phyloP scores from a whole-genome alignment of 108 stramenopile genomes.

The Discostella stelligeroides region DNA sequence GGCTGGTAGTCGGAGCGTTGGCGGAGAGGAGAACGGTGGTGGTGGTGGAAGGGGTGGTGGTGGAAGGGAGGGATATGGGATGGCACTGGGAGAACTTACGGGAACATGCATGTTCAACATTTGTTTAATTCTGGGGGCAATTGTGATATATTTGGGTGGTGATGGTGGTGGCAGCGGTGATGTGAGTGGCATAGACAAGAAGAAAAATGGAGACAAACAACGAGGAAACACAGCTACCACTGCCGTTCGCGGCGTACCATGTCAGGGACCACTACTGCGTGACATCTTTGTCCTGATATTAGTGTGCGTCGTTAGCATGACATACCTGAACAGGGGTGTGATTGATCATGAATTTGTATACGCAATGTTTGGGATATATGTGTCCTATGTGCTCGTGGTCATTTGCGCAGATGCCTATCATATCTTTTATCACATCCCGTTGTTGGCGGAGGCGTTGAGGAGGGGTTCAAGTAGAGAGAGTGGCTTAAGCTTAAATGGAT shows the following conservation, averaged over 20 bases:
- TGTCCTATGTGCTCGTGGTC: slow-evolving; percentile 73
- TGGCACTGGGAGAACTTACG: slow-evolving; percentile 90
- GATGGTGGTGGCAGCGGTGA: slow-evolving; percentile 34
- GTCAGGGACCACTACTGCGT: slow-evolving; percentile 82
- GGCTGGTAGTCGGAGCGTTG: slow-evolving; percentile 18
- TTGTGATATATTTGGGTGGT: slow-evolving; percentile 53
- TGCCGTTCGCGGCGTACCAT: slow-evolving; percentile 66
- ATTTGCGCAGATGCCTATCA: slow-evolving; percentile 89
- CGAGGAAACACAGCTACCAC: slow-evolving; percentile 7
- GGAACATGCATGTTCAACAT: slow-evolving; percentile 95
- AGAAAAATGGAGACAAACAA: not conserved
- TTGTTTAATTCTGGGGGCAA: slow-evolving; percentile 78
- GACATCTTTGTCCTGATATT: slow-evolving; percentile 76
- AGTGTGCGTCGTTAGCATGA: slow-evolving; percentile 67
- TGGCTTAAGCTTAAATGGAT: slow-evolving; percentile 1
- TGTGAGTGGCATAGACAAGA: not conserved
- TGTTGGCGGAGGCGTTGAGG: slow-evolving; percentile 10
- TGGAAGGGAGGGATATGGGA: slow-evolving; percentile 76
- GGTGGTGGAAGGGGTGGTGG: slow-evolving; percentile 66
- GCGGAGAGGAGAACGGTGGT: slow-evolving; percentile 72
- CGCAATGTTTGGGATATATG: slow-evolving; percentile 70
- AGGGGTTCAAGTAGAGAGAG: not conserved
- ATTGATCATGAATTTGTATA: slow-evolving; percentile 63
- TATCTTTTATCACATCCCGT: slow-evolving; percentile 44
- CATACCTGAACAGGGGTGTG: slow-evolving; percentile 51